A percentile compares a stretch with the other conserved stretches of the same genome.
Conservation (phyloP, 1,284 basidiomycete genomes). For the Ganoderma sinense region DNA sequence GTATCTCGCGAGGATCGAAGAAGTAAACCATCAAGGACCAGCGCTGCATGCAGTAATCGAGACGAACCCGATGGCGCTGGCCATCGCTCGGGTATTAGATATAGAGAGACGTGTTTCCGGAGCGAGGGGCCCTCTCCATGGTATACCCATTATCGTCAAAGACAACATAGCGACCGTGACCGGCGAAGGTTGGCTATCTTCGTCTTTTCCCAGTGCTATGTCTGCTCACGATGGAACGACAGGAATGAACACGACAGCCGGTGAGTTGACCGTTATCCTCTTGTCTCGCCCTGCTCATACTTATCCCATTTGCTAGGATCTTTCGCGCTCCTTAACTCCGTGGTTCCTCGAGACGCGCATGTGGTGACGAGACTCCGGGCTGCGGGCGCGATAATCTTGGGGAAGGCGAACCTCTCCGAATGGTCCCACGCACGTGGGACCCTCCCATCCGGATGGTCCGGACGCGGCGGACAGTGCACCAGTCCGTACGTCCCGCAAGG, state of each 20-base stretch:
- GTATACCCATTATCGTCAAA: conserved; percentile 76
- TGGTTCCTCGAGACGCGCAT: conserved; percentile 67
- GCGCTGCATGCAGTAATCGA: conserved; percentile 69
- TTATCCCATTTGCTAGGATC: neutral
- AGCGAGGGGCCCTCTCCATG: conserved; percentile 63
- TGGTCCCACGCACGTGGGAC: conserved; percentile 65
- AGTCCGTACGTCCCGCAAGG: conserved; percentile 66
- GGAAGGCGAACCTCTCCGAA: conserved; percentile 68
- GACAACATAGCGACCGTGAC: conserved; percentile 66
- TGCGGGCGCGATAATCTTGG: conserved; percentile 74
- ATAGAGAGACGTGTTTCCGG: conserved; percentile 55
- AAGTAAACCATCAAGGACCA: conserved; percentile 72
- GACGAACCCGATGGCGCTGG: conserved; percentile 63
- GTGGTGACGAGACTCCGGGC: conserved; percentile 64
- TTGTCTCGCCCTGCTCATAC: neutral
- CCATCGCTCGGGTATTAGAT: conserved; percentile 61
- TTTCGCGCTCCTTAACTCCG: conserved; percentile 53
- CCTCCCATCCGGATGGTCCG: conserved; percentile 67
- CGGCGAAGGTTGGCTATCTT: conserved; percentile 38
- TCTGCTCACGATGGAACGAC: neutral
- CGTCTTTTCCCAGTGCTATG: neutral
- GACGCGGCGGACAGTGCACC: conserved; percentile 67
- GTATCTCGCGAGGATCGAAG: conserved; percentile 74
- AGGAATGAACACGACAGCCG: conserved; percentile 11
- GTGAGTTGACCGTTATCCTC: neutral